Base-by-base conservation (phyloP, 2,329 filamentous ascomycete genomes). In the Pseudocercospora eumusae region DNA sequence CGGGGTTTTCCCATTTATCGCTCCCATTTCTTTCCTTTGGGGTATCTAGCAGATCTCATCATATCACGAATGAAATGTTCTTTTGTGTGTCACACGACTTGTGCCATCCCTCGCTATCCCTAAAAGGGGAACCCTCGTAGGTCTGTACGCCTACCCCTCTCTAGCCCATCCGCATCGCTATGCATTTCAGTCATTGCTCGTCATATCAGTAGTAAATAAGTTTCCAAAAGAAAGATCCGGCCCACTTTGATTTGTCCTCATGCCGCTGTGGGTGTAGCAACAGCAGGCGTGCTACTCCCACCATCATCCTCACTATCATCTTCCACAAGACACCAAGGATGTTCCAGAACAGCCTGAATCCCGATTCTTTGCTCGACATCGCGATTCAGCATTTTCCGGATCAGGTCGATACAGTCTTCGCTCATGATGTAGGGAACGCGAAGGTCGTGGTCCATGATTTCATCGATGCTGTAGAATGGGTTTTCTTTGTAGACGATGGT, bases 401-500 rank as follows among this genome's bases (percentile, higher is more conserved):
- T 90, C 57, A 99, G 82, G 70, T 97, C 89, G 68, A 99, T 96
- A 76, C 92, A 96, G 68, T 93, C 89, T 67, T 97, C 92, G 75
- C 91, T 92, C 80, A 93, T 87, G 33, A 89, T 85, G 75, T 91
- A 97, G 0, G 95, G 95, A 27, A 99, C 88, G 53, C 95, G 86
- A 62, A 99, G 81, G 70, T 97, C 93, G 72, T 93, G 93, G 75
- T 99, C 95, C 86, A 98, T 96, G 73, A 99, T 99, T 81, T 99
- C 95, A 76, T 99, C 95, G 72, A 98, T 95, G 77, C 90, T 96
- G 83, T 98, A 98, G 77, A 97, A 99, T 0, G 95, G 93, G 74
- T 99, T 99, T 79, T 99, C 95, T 79, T 98, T 99, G 84, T 99
- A 99, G 73, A 98, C 90, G 73, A 99, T 97, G 27, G 95, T 99